Base-by-base conservation (phyloP, 1,284 basidiomycete genomes). In the Ustilago sp. region DNA sequence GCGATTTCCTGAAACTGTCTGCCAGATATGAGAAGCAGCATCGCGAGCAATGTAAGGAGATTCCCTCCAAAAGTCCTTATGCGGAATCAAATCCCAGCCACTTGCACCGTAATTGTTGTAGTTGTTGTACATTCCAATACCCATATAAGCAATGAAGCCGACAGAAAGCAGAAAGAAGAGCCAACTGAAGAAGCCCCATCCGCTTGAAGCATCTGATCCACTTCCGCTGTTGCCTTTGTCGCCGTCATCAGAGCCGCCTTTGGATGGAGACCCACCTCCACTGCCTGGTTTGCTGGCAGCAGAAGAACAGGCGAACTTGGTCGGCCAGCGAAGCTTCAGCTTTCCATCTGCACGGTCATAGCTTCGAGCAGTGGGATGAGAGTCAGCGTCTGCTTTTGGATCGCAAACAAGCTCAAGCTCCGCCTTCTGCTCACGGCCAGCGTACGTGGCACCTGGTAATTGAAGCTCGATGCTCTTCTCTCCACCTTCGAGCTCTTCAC, bases 31-130 rank as follows among this genome's bases (percentile, higher is more conserved):
- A 9, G 62, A 58, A 0, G 69, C 68, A n/a, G 66, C 74, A 47
- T 80, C 79, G 11, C 65, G 66, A 6, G 70, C 77, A 45, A 77
- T 58, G 62, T 76, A 80, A 2, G 82, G 82, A 36, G 68, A 63
- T 41, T 83, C 81, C 35, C 80, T 59, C 82, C 82, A 83, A 52
- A 82, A 80, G 58, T 81, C 78, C 47, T 80, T 76, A 59, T 83
- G 75, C 7, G 82, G 82, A 0, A 83, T 61, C 1, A 81, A 60
- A 52, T 83, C 82, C 82, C 82, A 83, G 12, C 82, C 82, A 35
- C 57, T 77, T 0, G 80, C 80, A 13, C 82, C 82, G 54, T 82
- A 83, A 34, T 81, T 76, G 61, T 68, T 79, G 58, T 81, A 80
- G 64, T 83, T 83, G 60, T 72, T 68, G 77, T 80, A 82, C 58